Conservation (phyloP, 169 alveolate genomes). For the Toxoplasma gondii region DNA sequence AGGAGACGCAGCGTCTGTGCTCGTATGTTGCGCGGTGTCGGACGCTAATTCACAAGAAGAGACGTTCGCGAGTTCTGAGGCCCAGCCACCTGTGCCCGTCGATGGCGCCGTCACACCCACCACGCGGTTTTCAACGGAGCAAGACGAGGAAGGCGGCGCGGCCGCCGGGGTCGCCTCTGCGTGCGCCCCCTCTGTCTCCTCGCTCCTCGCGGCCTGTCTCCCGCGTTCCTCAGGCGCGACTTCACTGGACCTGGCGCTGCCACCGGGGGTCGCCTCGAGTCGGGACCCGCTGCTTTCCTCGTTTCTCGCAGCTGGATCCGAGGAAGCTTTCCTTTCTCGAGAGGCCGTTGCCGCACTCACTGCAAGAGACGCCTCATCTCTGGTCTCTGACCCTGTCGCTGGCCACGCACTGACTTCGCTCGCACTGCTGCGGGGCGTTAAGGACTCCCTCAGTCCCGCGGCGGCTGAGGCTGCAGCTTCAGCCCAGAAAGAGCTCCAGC, state of each 20-base stretch:
- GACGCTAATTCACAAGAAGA: not conserved
- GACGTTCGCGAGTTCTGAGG: not conserved
- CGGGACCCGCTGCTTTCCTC: not conserved
- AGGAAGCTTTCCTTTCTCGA: not conserved
- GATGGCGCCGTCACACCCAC: not conserved
- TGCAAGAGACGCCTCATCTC: not conserved
- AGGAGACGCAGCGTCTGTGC: too few relatives aligned
- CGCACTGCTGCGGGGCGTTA: not conserved
- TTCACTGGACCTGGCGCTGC: not conserved
- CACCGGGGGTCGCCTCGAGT: not conserved
- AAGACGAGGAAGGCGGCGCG: not conserved
- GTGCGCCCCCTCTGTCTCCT: not conserved
- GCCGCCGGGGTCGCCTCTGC: not conserved
- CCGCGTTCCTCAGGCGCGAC: not conserved
- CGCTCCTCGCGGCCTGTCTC: conserved; percentile 5
- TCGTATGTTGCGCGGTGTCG: not conserved
- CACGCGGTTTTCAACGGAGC: conserved; percentile 17
- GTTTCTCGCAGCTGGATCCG: not conserved
- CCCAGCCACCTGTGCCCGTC: not conserved
- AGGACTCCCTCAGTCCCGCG: not conserved
- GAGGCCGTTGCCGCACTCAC: not conserved
- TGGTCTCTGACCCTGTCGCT: not conserved
- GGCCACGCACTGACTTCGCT: not conserved
- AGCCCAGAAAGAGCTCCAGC: not conserved
- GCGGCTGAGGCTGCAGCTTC: not conserved